phyloP scores from a whole-genome alignment of 1,139 yeast genomes.

The Blastobotrys proliferans region DNA sequence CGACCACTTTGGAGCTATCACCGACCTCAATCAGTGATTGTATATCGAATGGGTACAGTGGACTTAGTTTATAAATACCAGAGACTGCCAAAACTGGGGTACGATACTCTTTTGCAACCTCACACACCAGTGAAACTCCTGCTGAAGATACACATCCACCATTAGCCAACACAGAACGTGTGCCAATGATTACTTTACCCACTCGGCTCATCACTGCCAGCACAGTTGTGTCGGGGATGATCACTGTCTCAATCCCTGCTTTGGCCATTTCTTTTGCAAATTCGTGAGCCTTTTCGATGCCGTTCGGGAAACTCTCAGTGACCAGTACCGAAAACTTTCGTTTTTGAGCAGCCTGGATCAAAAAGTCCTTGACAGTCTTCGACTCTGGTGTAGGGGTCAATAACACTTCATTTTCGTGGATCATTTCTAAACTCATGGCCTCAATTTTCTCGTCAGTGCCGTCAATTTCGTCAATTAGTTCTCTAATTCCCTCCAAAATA shows the following conservation, averaged over 20 bases:
- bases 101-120: slow-evolving; percentile 89
- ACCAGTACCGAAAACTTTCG: slow-evolving; percentile 90
- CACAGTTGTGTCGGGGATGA: slow-evolving; percentile 89
- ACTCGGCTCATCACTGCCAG: slow-evolving; percentile 97
- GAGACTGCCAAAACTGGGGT: slow-evolving; percentile 97
- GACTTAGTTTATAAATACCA: slow-evolving; percentile 89
- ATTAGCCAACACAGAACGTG: slow-evolving; percentile 88
- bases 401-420: slow-evolving; percentile 89
- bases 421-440: slow-evolving; percentile 83
- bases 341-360: slow-evolving; percentile 81
- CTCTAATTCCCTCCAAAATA: slow-evolving; percentile 91
- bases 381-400: slow-evolving; percentile 94
- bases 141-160: slow-evolving; percentile 91
- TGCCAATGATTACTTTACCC: slow-evolving; percentile 91
- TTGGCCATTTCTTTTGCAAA: slow-evolving; percentile 78
- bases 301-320: slow-evolving; percentile 91
- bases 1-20: slow-evolving; percentile 78
- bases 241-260: slow-evolving; percentile 83
- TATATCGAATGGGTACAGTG: slow-evolving; percentile 88
- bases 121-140: slow-evolving; percentile 91
- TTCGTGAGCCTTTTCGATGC: slow-evolving; percentile 64
- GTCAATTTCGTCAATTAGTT: slow-evolving; percentile 85
- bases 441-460: slow-evolving; percentile 89
- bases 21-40: slow-evolving; percentile 91
- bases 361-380: slow-evolving; percentile 79